A percentile compares a stretch with the other conserved stretches of the same genome.
These are phyloP conservation scores for Chrysoporthe puriensis DNA, from an alignment of 2,329 filamentous ascomycete genomes.

Conservation along the genomic window DNA sequence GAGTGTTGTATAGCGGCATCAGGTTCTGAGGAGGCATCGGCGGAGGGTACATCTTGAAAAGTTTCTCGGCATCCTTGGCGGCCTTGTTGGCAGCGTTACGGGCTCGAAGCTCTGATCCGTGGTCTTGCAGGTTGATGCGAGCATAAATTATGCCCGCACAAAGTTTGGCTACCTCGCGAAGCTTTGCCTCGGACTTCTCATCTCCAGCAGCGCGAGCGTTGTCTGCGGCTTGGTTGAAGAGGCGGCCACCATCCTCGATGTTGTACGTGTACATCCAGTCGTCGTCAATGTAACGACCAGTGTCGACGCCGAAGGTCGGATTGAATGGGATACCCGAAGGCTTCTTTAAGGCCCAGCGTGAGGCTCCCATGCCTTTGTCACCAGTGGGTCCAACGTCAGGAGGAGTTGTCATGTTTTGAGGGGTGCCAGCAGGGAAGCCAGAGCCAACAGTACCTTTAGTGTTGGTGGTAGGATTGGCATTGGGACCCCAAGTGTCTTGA, in stretches of 20 bases:
- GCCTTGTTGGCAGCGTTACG: conserved; percentile 1
- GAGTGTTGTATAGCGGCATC: not conserved
- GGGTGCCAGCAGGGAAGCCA: not conserved
- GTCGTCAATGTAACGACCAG: not conserved
- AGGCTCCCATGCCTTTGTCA: not conserved
- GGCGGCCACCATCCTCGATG: not conserved
- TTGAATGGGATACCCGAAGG: not conserved
- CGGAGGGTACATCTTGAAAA: not conserved
- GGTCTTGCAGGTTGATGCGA: not conserved
- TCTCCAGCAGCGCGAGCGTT: not conserved
- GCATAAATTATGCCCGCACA: not conserved
- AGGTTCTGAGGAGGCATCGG: not conserved
- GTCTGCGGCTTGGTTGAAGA: conserved; percentile 1
- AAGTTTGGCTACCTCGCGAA: conserved; percentile 9
- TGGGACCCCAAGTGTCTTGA: no score
- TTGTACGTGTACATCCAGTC: conserved; percentile 10
- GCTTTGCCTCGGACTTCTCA: not conserved
- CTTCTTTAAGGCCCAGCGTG: not conserved
- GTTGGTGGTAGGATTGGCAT: not conserved
- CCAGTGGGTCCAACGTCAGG: not conserved
- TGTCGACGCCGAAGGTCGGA: not conserved
- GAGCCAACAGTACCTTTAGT: not conserved
- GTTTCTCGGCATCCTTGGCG: not conserved
- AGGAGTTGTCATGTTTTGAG: not conserved
- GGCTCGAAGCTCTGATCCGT: not conserved